Conservation (phyloP, 2,329 filamentous ascomycete species). For the Penicillium sp. region DNA sequence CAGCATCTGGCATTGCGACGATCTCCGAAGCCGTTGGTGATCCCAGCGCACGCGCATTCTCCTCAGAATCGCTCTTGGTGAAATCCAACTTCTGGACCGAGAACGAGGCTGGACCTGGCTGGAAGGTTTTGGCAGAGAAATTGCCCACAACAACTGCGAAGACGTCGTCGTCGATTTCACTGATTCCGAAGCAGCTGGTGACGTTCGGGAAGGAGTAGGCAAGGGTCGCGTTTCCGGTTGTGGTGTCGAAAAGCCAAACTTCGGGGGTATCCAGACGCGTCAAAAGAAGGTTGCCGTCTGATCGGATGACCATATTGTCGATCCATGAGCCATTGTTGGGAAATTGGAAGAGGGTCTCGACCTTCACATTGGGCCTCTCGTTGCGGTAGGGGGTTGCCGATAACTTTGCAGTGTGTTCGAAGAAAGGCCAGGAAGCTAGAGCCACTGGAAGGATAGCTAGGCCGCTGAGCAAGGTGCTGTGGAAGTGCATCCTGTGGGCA, state of each 20-base stretch:
- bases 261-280: slow-evolving; percentile 19
- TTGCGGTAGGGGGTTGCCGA: slow-evolving; percentile 4
- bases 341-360: slow-evolving; percentile 20
- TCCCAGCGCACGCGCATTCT: background rate
- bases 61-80: background rate
- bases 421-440: slow-evolving; percentile 7
- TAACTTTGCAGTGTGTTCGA: background rate
- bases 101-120: slow-evolving; percentile 15
- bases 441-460: slow-evolving; percentile 9
- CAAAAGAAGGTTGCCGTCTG: slow-evolving; percentile 16
- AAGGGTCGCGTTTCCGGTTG: slow-evolving; percentile 15
- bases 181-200: slow-evolving; percentile 19
- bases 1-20: slow-evolving; percentile 14
- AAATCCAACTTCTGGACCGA: slow-evolving; percentile 17
- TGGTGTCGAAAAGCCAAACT: slow-evolving; percentile 16
- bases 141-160: slow-evolving; percentile 20
- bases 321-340: slow-evolving; percentile 21
- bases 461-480: slow-evolving; percentile 1
- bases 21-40: slow-evolving; percentile 10
- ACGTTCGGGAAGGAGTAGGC: slow-evolving; percentile 16
- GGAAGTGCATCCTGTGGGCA: slow-evolving; percentile 8
- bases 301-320: slow-evolving; percentile 15
- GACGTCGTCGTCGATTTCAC: slow-evolving; percentile 19
- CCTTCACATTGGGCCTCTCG: slow-evolving; percentile 11
- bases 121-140: slow-evolving; percentile 16